Evolutionary conservation across 1,284 basidiomycete genomes (phyloP).

Genomic region (Marasmius tenuissimus): DNA sequence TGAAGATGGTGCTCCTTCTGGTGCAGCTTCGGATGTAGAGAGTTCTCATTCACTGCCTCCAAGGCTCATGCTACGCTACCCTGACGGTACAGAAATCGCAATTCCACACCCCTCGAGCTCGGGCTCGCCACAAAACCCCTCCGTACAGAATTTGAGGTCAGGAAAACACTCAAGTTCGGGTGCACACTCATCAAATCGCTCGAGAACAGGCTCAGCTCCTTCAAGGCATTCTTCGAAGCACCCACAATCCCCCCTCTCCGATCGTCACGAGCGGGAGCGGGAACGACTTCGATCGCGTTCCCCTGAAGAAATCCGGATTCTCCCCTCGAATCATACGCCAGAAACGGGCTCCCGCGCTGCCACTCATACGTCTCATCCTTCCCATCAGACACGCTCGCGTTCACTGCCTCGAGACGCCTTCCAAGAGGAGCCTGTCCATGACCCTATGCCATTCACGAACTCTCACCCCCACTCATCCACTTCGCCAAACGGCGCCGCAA

Average conservation of each 20-base stretch:
- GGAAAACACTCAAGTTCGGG: slow-evolving; percentile 22
- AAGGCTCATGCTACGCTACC: slow-evolving; percentile 67
- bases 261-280: slow-evolving; percentile 11
- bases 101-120: slow-evolving; percentile 39
- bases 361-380: slow-evolving; percentile 20
- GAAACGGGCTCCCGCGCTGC: slow-evolving; percentile 25
- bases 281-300: slow-evolving; percentile 23
- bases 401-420: slow-evolving; percentile 41
- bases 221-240: slow-evolving; percentile 9
- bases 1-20: slow-evolving; percentile 41
- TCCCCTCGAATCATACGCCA: slow-evolving; percentile 38
- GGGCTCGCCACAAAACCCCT: slow-evolving; percentile 13
- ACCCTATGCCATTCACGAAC: slow-evolving; percentile 23
- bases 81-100: slow-evolving; percentile 62
- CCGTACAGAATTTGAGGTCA: slow-evolving; percentile 12
- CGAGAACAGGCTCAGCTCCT: slow-evolving; percentile 10
- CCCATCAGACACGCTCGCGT: slow-evolving; percentile 36
- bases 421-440: slow-evolving; percentile 14
- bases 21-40: slow-evolving; percentile 56
- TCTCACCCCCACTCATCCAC: slow-evolving; percentile 17
- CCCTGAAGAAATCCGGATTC: slow-evolving; percentile 56
- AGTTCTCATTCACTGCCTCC: slow-evolving; percentile 69
- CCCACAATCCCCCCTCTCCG: slow-evolving; percentile 21
- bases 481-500: slow-evolving; percentile 20
- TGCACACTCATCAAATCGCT: slow-evolving; percentile 10